Base-by-base conservation (phyloP, 176 grass and related monocot genomes). In the Sorghum bicolor region DNA sequence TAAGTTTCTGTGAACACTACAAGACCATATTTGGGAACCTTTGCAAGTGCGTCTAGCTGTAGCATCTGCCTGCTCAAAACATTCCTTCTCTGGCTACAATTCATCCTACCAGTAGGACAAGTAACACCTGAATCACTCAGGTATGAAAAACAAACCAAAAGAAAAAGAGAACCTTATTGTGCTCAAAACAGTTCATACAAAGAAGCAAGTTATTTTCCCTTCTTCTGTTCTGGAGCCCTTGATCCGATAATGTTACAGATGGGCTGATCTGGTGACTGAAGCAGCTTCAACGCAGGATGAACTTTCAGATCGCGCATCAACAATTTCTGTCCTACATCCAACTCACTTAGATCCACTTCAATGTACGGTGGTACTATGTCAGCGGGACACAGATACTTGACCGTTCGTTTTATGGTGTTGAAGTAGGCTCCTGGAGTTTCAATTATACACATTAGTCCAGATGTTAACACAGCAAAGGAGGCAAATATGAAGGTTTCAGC, bases 321-420 rank as follows among this genome's bases (percentile, higher is more conserved):
- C 71, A 98, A 58, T 62, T 94, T 98, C 44, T 98, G 85, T 24
- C 91, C 93, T 0, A 94, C 89, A 58, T 98, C 96, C 84, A 98
- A 92, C 22, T 90, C 89, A 17, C 96, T 98, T 44, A 98, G 44
- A 85, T 98, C 96, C 61, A 98, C 96, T 92, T 98, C 96, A 61
- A 98, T 98, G 73, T 94, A 94, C 10, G 96, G 96, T 16, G 96
- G 96, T 41, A 98, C 82, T 26, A 98, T 98, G 80, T 98, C 93
- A 83, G 91, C 96, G 3, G 96, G 96, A 65, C 96, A 95, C 19
- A 98, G 83, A 78, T 67, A 98, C 61, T 98, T 95, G 14, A 90
- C 96, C n/a, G 91, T 98, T 79, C 91, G 87, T 88, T 95, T 95
- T 89, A 98, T 94, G 28, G 89, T 92, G 81, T 98, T 98, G 79